phyloP scores from a whole-genome alignment of 2,329 filamentous ascomycete genomes.

The Verticillium albo-atrum region DNA sequence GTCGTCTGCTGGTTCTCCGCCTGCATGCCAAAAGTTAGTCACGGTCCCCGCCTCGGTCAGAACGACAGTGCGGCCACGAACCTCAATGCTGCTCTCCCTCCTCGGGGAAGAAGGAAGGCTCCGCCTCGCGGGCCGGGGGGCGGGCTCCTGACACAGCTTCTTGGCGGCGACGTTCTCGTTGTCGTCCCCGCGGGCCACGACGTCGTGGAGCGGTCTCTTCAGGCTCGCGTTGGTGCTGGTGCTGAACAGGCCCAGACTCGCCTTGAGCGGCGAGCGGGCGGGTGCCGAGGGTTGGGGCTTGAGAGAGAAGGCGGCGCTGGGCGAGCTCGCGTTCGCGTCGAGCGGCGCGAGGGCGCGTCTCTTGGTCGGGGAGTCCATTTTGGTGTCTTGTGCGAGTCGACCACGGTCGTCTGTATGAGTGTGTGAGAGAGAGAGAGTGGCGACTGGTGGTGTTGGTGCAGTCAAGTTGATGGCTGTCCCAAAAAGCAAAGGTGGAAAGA shows the following conservation, averaged over 20 bases:
- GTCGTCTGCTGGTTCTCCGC: conserved; percentile 1
- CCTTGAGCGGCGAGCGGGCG: conserved; percentile 7
- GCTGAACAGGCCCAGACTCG: conserved; percentile 3
- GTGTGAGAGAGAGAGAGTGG: not conserved
- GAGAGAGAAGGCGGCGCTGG: conserved; percentile 13
- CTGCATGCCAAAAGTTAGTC: not conserved
- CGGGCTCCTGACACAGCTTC: conserved; percentile 16
- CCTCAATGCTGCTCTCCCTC: not conserved
- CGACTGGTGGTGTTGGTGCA: too few species aligned
- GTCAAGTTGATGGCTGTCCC: too few species aligned
- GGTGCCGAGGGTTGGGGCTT: not conserved
- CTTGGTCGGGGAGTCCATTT: conserved; percentile 31
- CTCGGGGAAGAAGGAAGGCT: not conserved
- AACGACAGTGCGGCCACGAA: not conserved
- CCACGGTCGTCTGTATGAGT: conserved; percentile 5
- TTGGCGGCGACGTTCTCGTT: conserved; percentile 12
- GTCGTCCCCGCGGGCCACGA: conserved; percentile 7
- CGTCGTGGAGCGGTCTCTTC: conserved; percentile 8
- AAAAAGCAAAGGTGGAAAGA: not conserved
- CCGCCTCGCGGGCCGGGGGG: not conserved
- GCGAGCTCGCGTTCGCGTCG: conserved; percentile 37
- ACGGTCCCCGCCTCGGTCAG: too few species aligned
- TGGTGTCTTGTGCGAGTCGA: not conserved
- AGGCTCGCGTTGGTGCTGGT: conserved; percentile 2
- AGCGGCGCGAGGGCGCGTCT: conserved; percentile 44